Conservation (phyloP, 306 rosid genomes). For the Gleditsia sinensis region DNA sequence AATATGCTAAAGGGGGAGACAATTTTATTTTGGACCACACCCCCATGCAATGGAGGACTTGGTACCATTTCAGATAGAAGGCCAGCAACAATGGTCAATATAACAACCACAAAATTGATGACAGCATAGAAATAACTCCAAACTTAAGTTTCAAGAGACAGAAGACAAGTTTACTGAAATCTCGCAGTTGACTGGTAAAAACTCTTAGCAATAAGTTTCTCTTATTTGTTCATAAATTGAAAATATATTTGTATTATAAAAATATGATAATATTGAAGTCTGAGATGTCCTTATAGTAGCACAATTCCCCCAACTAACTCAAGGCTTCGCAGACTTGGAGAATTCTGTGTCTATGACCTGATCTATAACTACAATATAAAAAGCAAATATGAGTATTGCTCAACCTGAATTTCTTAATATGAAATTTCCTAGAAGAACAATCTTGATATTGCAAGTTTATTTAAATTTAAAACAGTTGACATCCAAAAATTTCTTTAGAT, state of each 20-base stretch:
- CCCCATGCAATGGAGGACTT: not conserved
- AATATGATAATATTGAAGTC: not conserved
- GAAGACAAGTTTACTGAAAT: not conserved
- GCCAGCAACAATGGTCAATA: not conserved
- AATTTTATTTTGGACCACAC: not conserved
- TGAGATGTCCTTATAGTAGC: not conserved
- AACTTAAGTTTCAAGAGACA: not conserved
- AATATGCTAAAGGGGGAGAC: not conserved
- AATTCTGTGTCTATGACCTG: not conserved
- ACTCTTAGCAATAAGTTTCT: not conserved
- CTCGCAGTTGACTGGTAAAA: conserved; percentile 3
- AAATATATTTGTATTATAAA: not conserved
- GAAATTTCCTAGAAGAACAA: not conserved
- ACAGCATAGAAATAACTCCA: not conserved
- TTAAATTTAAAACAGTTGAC: too few relatives aligned
- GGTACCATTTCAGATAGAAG: conserved; percentile 10
- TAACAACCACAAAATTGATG: conserved; percentile 18
- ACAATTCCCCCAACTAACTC: not conserved
- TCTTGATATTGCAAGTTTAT: not conserved
- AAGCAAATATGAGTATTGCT: not conserved
- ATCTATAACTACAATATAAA: not conserved
- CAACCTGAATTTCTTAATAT: not conserved
- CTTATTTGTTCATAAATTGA: not conserved
- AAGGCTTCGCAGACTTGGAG: not conserved
- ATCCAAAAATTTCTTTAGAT: too few relatives aligned